Evolutionary conservation across 805 yeast species (phyloP).

Genomic region (Brettanomyces custersianus): DNA sequence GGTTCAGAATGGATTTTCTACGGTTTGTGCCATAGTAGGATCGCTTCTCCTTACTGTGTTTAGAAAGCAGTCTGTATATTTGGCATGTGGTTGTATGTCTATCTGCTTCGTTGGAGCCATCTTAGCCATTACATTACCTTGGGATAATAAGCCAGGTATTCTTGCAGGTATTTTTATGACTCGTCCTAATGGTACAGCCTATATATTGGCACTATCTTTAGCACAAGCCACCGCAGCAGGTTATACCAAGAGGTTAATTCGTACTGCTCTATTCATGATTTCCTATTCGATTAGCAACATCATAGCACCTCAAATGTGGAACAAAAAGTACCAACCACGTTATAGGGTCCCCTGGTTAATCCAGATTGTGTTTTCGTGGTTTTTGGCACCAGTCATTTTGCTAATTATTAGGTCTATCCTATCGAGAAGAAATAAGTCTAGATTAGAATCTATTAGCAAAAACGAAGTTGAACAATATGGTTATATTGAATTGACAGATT

Average conservation of each 20-base stretch:
- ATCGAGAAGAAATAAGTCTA: constrained; percentile 20
- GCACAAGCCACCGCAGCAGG: constrained; percentile 33
- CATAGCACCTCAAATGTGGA: constrained; percentile 47
- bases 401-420: constrained; percentile 34
- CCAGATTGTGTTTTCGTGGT: constrained; percentile 39
- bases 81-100: constrained; percentile 28
- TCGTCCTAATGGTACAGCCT: constrained; percentile 8
- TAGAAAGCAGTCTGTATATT: constrained; percentile 19
- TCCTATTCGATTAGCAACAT: constrained; percentile 39
- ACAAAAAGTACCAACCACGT: constrained; percentile 35
- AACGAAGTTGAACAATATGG: constrained; percentile 13
- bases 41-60: constrained; percentile 9
- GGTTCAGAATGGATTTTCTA: constrained; percentile 16
- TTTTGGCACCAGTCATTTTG: constrained; percentile 33
- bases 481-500: constrained; percentile 13
- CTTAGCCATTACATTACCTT: constrained; percentile 32
- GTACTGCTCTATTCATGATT: constrained; percentile 36
- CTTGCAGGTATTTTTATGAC: constrained; percentile 24
- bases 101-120: constrained; percentile 38
- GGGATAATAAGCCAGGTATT: constrained; percentile 31
- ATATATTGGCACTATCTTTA: constrained; percentile 21
- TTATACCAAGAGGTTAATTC: constrained; percentile 38
- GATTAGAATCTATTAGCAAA: constrained; percentile 20
- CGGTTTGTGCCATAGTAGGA: constrained; percentile 14
- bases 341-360: constrained; percentile 39